Base-by-base conservation (phyloP, 169 alveolate species). In the Eimeria maxima region DNA sequence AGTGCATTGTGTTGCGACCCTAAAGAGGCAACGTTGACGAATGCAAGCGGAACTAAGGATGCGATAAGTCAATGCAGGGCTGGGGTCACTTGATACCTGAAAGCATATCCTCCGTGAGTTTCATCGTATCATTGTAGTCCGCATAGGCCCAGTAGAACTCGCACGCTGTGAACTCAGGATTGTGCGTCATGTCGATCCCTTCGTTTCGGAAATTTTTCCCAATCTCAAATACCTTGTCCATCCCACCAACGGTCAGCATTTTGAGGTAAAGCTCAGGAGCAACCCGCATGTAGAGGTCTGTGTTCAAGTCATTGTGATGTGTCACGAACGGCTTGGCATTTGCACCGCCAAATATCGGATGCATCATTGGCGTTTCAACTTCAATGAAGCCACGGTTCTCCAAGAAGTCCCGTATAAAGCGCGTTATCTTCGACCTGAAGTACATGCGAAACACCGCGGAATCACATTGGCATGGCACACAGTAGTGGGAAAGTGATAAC, bases 131-230 rank as follows among this genome's bases (percentile, higher is more conserved):
- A 81, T 98, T 96, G 98, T 99, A 99, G 97, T 99, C 99, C 33
- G 99, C 99, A 96, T 99, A 99, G 67, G 99, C 98, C 97, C 97
- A 97, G 98, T 99, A 99, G 96, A 99, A 99, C 96, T 99, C 99
- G 96, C 99, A 97, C 63, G 99, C 98, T 1, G 99, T 99, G 98
- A 99, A 99, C 97, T 99, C 99, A 38, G 99, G 99, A 96, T 99
- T 99, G 97, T 99, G 99, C 16, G 99, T 98, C 95, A 98, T 96
- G 96, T 99, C 99, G 95, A 99, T 99, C 13, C 99, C 98, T 97
- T 99, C 99, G 96, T 99, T 99, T 96, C 99, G 99, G 97, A 99
- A 99, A 96, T 99, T 98, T 96, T 99, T 99, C 69, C 99, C 99
- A 57, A 99, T 99, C 98, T 99, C 99, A 96, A 98, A 99, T 14